Conservation (phyloP, 306 rosid species). For the Corylus heterophylla region DNA sequence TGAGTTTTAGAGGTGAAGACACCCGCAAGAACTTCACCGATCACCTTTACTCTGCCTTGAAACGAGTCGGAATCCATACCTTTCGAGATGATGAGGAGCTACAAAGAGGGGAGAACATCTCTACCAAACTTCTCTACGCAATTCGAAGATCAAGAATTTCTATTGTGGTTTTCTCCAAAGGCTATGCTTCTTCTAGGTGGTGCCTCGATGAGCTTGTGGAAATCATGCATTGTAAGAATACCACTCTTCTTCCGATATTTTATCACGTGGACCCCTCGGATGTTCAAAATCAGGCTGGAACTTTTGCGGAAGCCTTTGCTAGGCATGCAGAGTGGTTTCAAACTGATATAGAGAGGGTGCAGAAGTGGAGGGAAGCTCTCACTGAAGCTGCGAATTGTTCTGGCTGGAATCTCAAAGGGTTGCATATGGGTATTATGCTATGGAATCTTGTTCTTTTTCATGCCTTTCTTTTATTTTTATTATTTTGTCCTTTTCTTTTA, state of each 20-base stretch:
- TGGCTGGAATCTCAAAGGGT: background rate
- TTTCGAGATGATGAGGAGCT: background rate
- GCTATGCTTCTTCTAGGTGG: slow-evolving; percentile 5
- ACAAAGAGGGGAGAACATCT: background rate
- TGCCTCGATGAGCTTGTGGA: slow-evolving; percentile 2
- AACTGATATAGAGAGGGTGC: background rate
- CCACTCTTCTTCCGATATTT: background rate
- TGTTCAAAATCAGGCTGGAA: background rate
- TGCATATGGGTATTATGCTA: slow-evolving; percentile 7
- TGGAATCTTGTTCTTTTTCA: background rate
- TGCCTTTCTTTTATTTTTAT: no score
- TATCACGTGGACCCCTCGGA: background rate
- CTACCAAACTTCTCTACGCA: background rate
- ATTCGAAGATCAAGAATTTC: background rate
- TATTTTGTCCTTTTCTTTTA: no score
- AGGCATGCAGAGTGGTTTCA: slow-evolving; percentile 2
- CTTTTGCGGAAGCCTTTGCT: background rate
- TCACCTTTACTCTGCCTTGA: background rate
- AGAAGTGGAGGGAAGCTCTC: slow-evolving; percentile 14
- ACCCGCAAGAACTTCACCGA: background rate
- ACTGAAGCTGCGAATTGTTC: slow-evolving; percentile 17
- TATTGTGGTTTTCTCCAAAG: background rate
- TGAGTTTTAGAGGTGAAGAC: background rate
- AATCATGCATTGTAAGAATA: background rate
- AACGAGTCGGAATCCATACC: background rate